Evolutionary conservation across 805 yeast species (phyloP), one percentile per base, ranked within the genome.

Genomic region (Ogataea angusta): DNA sequence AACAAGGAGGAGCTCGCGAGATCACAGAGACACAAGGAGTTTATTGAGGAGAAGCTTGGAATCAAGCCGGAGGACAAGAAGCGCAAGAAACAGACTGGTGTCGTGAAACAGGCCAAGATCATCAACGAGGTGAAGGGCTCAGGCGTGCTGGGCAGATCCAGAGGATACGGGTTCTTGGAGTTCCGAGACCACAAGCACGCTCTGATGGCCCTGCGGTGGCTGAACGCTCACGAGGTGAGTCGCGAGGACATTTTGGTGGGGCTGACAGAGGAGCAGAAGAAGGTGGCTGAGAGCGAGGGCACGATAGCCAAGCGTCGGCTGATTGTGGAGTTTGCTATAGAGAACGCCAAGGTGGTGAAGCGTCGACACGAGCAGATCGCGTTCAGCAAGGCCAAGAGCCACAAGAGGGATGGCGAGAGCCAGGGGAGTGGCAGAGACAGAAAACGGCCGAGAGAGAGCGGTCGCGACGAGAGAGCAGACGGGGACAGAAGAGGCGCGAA

Each of bases 161-260:
- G 97, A 70, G 99, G 99, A 46, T 93, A 91, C 57, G 99, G 99
- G 48, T 91, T 93, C 72, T 65, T 93, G 32, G 98, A 93, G 66
- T 89, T 74, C 63, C 80, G 89, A 64, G 95, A 90, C 63, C 99
- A 93, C 63, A 85, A 84, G 63, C 62, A 82, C 48, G 98, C 99
- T 1, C 73, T 93, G 51, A 90, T 89, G 97, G 97, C 95, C 2
- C 75, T 93, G 42, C 80, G 99, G 70, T 93, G 96, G 96, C 73
- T 93, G 62, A 93, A 93, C 62, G 96, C 95, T 6, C 96, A 91
- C 59, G 82, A 78, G 56, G 95, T 93, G 6, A 67, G 86, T 0
- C 63, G 63, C 24, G 78, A 73, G 8, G 97, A 90, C 62, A 75
- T 88, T 29, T 44, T 73, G 15, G 85, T 75, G 48, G 90, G 91